These are phyloP conservation scores for Penicillium paradoxum DNA, from an alignment of 495 filamentous ascomycete species.

Conservation along the genomic window DNA sequence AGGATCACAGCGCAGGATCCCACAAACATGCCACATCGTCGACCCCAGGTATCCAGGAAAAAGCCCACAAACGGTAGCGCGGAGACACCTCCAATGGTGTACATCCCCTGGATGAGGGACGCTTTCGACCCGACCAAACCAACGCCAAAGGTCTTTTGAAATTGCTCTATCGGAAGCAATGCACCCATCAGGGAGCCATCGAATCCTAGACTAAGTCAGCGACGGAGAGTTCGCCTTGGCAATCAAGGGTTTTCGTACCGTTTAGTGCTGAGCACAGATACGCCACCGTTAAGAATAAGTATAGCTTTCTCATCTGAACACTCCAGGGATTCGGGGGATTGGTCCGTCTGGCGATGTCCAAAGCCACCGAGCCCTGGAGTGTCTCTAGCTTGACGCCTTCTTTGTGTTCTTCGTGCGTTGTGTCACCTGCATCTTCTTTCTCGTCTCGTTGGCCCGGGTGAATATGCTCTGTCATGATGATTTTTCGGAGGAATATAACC, in stretches of 20 bases:
- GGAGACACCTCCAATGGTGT: conserved; percentile 51
- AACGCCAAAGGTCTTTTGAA: conserved; percentile 7
- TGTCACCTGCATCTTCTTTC: neutral
- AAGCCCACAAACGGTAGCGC: conserved; percentile 51
- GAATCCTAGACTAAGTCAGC: neutral
- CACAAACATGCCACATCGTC: conserved; percentile 58
- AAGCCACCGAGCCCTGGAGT: conserved; percentile 12
- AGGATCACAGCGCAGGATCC: conserved; percentile 54
- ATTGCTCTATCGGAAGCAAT: conserved; percentile 8
- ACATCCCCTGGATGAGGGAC: conserved; percentile 53
- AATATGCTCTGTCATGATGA: conserved; percentile 2
- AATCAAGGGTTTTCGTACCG: neutral
- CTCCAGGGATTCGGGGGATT: conserved; percentile 14
- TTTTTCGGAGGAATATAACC: neutral
- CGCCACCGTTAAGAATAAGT: conserved; percentile 5
- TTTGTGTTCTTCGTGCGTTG: conserved; percentile 3
- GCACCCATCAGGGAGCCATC: conserved; percentile 17
- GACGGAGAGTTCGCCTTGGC: neutral
- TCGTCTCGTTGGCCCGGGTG: neutral
- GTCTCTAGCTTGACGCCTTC: conserved; percentile 11
- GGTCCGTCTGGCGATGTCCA: conserved; percentile 11
- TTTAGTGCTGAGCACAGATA: conserved; percentile 10
- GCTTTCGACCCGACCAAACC: conserved; percentile 27
- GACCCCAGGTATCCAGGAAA: conserved; percentile 48
- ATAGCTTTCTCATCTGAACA: conserved; percentile 8